Conservation (phyloP, 306 rosid species). For the Potentilla sterilis region DNA sequence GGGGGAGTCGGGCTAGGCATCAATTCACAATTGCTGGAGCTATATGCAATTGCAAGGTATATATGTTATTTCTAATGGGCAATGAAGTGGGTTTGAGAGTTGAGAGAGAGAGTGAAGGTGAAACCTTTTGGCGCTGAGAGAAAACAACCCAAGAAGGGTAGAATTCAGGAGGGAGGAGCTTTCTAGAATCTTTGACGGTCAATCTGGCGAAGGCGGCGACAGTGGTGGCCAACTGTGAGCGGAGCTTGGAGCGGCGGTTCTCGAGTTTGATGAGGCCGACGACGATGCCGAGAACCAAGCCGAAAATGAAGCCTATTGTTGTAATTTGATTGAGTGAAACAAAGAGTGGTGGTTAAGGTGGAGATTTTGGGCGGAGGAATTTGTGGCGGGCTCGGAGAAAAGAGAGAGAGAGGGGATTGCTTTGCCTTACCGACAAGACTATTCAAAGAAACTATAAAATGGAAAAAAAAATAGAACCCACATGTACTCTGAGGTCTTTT, state of each 20-base stretch:
- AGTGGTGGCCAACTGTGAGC: constrained; percentile 67
- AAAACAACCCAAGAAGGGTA: constrained; percentile 97
- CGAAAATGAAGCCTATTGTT: constrained; percentile 72
- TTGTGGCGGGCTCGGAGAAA: not conserved
- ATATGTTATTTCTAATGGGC: too few relatives aligned
- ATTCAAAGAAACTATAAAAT: not conserved
- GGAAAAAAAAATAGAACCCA: not conserved
- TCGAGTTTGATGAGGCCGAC: constrained; percentile 63
- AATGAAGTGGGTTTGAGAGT: not conserved
- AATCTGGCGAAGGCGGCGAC: constrained; percentile 78
- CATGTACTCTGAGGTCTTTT: not conserved
- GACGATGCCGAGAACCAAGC: constrained; percentile 59
- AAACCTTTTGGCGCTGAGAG: constrained; percentile 71
- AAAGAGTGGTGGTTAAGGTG: too few relatives aligned
- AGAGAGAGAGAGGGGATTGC: not conserved
- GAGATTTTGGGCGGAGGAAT: not conserved
- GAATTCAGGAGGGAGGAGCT: constrained; percentile 65
- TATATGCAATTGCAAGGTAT: too few relatives aligned
- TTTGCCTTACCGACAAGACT: constrained; percentile 1
- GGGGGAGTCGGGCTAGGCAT: too few relatives aligned
- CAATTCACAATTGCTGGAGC: too few relatives aligned
- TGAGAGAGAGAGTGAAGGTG: constrained; percentile 22
- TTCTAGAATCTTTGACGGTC: constrained; percentile 85
- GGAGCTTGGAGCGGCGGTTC: constrained; percentile 60
- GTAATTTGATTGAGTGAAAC: not conserved